Evolutionary conservation across 768 basidiomycete species (phyloP).

Genomic region (Auriscalpium microsporum): DNA sequence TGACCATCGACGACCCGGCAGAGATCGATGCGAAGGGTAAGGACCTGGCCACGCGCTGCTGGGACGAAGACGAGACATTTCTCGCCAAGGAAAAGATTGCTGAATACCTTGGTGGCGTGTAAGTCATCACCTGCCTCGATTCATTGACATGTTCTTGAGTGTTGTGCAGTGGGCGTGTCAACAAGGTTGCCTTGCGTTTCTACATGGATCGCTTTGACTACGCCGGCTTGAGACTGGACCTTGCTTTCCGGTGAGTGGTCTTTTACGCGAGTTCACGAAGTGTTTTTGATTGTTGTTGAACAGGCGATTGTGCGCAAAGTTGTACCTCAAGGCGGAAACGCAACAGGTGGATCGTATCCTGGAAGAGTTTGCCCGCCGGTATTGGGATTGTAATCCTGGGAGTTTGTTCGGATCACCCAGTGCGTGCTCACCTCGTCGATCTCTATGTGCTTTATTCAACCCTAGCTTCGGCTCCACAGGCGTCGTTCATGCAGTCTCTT

Average conservation of each 20-base stretch:
- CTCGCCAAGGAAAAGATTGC: slow-evolving; percentile 87
- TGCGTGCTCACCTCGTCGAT: slow-evolving; percentile 33
- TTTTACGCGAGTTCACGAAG: not conserved
- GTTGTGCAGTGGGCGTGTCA: slow-evolving; percentile 55
- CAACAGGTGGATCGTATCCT: slow-evolving; percentile 97
- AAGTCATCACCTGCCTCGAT: slow-evolving; percentile 26
- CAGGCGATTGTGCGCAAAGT: slow-evolving; percentile 83
- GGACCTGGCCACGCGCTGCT: slow-evolving; percentile 70
- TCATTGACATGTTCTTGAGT: slow-evolving; percentile 1
- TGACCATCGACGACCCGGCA: slow-evolving; percentile 34
- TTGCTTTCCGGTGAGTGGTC: slow-evolving; percentile 69
- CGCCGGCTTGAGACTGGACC: slow-evolving; percentile 67
- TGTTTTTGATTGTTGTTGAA: not conserved
- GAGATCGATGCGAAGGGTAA: slow-evolving; percentile 60
- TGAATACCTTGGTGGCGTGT: slow-evolving; percentile 93
- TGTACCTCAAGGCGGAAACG: slow-evolving; percentile 92
- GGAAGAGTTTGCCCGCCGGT: slow-evolving; percentile 82
- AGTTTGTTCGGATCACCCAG: slow-evolving; percentile 79
- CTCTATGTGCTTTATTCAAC: not conserved
- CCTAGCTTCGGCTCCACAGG: slow-evolving; percentile 35
- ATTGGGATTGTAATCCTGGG: slow-evolving; percentile 84
- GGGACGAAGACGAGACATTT: slow-evolving; percentile 81
- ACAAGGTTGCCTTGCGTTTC: slow-evolving; percentile 62
- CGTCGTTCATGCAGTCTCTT: slow-evolving; percentile 91
- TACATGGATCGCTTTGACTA: slow-evolving; percentile 93